These are phyloP conservation scores for Larix kaempferi DNA, from an alignment of 75 land plant species.

Conservation along the genomic window DNA sequence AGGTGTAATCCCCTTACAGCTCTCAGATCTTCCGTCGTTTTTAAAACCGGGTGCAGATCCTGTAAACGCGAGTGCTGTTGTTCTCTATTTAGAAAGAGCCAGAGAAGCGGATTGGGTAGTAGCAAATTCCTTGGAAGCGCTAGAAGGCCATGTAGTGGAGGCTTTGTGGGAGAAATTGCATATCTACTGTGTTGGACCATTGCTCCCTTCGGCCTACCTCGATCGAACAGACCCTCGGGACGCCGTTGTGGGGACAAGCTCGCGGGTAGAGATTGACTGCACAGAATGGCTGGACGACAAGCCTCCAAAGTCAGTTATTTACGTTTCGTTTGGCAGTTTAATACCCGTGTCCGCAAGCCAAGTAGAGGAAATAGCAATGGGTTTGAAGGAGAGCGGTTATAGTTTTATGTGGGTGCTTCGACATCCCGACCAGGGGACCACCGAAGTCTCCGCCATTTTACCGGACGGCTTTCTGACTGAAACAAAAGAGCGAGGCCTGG, in stretches of 20 bases:
- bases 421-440: neutral
- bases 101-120: neutral
- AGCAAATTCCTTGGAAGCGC: neutral
- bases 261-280: neutral
- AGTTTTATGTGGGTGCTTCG: conserved; percentile 21
- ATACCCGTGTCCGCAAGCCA: neutral
- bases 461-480: conserved; percentile 13
- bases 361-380: neutral
- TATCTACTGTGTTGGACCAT: neutral
- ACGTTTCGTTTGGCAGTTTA: neutral
- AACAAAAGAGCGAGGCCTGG: conserved; percentile 6
- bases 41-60: neutral
- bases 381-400: neutral
- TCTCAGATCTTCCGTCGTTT: neutral
- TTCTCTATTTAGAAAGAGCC: neutral
- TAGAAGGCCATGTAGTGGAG: neutral
- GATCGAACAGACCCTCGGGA: neutral
- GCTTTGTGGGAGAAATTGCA: neutral
- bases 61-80: neutral
- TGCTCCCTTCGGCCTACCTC: neutral
- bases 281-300: neutral
- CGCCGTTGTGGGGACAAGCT: neutral
- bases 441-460: neutral
- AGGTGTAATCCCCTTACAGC: neutral
- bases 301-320: neutral